phyloP scores from a whole-genome alignment of 1,284 basidiomycete genomes.

The Xerocomus nothofagi region DNA sequence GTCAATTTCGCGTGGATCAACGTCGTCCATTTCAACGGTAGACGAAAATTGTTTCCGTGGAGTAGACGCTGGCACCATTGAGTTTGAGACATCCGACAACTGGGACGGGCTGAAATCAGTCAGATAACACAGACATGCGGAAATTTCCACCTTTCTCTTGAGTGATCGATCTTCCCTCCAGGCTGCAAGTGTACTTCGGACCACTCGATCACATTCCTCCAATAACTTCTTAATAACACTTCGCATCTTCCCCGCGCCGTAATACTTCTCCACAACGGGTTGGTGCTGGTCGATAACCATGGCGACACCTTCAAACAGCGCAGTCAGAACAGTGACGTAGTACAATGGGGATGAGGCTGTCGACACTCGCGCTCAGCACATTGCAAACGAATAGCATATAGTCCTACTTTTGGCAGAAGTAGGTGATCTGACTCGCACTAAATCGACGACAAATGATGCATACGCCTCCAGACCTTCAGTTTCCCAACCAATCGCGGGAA shows the following conservation, averaged over 20 bases:
- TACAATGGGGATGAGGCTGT: constrained; percentile 87
- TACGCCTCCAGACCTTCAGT: constrained; percentile 94
- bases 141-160: constrained; percentile 60
- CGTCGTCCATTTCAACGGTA: constrained; percentile 56
- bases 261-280: constrained; percentile 97
- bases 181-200: constrained; percentile 71
- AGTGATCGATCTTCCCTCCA: constrained; percentile 90
- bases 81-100: constrained; percentile 50
- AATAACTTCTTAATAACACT: constrained; percentile 78
- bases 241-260: constrained; percentile 84
- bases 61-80: constrained; percentile 36
- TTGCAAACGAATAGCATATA: constrained; percentile 1
- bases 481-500: constrained; percentile 91
- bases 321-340: constrained; percentile 84
- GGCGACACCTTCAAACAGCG: constrained; percentile 93
- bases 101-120: constrained; percentile 27
- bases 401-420: constrained; percentile 76
- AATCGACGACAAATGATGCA: constrained; percentile 87
- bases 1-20: constrained; percentile 91
- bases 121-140: not conserved
- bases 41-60: constrained; percentile 41
- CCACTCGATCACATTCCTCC: constrained; percentile 85
- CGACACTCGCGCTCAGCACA: constrained; percentile 10
- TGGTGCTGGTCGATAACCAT: constrained; percentile 97
- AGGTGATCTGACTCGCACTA: constrained; percentile 79